Conservation (phyloP, 2,329 filamentous ascomycete genomes). For the Pyricularia grisea region DNA sequence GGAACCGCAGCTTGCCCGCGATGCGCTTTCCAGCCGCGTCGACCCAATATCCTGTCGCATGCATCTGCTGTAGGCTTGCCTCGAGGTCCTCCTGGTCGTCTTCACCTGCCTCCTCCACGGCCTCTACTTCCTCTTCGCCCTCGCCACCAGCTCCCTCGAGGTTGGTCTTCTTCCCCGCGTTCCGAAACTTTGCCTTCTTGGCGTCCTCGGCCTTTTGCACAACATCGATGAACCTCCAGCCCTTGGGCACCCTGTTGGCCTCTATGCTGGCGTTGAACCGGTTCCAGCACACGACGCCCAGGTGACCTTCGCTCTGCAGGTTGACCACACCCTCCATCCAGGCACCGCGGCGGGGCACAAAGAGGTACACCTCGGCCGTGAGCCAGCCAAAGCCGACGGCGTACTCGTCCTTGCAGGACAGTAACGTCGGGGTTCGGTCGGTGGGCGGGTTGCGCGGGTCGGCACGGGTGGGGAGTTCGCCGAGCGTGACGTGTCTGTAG, state of each 20-base stretch:
- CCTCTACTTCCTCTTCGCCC: conserved; percentile 19
- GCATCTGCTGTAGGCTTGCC: conserved; percentile 24
- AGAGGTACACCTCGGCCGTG: conserved; percentile 77
- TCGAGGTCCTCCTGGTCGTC: conserved; percentile 17
- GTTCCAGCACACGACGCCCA: conserved; percentile 83
- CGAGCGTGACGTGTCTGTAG: conserved; percentile 60
- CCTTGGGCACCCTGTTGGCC: conserved; percentile 59
- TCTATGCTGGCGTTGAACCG: conserved; percentile 88
- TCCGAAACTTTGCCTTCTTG: conserved; percentile 7
- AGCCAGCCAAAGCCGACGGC: conserved; percentile 82
- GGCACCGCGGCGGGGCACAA: conserved; percentile 64
- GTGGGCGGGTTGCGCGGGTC: conserved; percentile 32
- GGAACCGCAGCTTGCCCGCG: conserved; percentile 62
- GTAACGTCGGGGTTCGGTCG: conserved; percentile 32
- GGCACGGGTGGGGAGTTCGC: conserved; percentile 44
- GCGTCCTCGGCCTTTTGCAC: conserved; percentile 29
- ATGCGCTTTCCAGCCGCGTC: conserved; percentile 62
- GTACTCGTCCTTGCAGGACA: conserved; percentile 64
- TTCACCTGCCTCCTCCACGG: conserved; percentile 15
- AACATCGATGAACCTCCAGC: conserved; percentile 72
- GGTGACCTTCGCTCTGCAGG: conserved; percentile 78
- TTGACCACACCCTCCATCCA: conserved; percentile 75
- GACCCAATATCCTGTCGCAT: conserved; percentile 63
- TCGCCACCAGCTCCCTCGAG: conserved; percentile 8
- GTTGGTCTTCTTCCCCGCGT: conserved; percentile 15